Evolutionary conservation across 345 rosid species (phyloP), one percentile per base, ranked within the genome.

Genomic region (Eucalyptus tenuipes): DNA sequence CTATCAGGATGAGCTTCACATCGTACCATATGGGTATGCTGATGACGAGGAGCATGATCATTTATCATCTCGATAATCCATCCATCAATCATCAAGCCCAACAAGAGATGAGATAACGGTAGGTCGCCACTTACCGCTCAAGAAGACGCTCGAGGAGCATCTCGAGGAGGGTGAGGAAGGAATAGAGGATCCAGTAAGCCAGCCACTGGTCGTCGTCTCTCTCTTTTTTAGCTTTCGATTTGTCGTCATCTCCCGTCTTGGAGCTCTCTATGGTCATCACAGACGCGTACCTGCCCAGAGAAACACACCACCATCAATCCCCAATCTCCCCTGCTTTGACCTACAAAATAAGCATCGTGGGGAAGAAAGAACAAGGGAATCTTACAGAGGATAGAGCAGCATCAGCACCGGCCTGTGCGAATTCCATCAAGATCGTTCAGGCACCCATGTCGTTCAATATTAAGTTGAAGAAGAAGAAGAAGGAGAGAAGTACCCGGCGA

Each of bases 11-110:
- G 66, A 93, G 68, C 90, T 92, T 93, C 92, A 87, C 64, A 3
- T 92, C 88, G 86, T 93, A 92, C 94, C 94, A 93, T 10, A 93
- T 90, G 1, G 94, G 93, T 29, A 93, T 88, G 93, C 94, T 93
- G 33, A 31, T 40, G 82, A 22, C 42, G 47, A 37, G 3, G 82
- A 40, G 10, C 47, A 40, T 11, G 82, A 75, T 11, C 47, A 20
- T 20, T 61, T 29, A 61, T 61, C 33, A 61, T 61, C 68, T 61
- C 68, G 7, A 29, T 0, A 29, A 61, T 59, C 33, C 68, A 27
- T 27, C 33, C 68, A 61, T 13, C 68, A 61, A 61, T 61, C 33
- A 61, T 61, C 33, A 61, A 61, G 68, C 68, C 31, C 0, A 61
- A 29, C 68, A 61, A 61, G 68, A 61, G 68, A 61, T 13, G 33